Evolutionary conservation across 2,329 filamentous ascomycete species (phyloP).

Genomic region (Leptographium galeiforme): DNA sequence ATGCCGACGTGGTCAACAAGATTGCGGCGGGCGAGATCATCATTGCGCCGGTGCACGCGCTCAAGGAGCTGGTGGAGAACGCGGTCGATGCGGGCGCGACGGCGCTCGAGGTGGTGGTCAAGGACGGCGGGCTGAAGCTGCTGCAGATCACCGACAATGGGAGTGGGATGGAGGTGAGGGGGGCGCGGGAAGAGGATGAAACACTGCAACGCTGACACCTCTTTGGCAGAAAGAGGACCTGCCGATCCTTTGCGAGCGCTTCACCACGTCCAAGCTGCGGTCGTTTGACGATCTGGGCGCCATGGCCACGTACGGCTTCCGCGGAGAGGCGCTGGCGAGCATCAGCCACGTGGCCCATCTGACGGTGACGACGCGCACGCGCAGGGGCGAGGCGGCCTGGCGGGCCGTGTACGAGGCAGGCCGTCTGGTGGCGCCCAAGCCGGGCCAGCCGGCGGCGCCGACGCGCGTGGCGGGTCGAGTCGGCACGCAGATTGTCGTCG

Average conservation of each 20-base stretch:
- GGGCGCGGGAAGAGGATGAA: too few species aligned
- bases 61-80: constrained; percentile 96
- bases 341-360: constrained; percentile 98
- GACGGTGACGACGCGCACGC: constrained; percentile 86
- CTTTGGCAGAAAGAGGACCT: constrained; percentile 70
- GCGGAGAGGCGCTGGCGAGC: constrained; percentile 88
- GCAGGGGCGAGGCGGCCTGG: constrained; percentile 79
- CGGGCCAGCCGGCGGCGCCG: constrained; percentile 74
- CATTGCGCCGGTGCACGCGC: constrained; percentile 84
- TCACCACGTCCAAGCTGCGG: constrained; percentile 92
- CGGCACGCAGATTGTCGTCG: constrained; percentile 90
- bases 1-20: constrained; percentile 92
- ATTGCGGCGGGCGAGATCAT: constrained; percentile 98
- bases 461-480: constrained; percentile 76
- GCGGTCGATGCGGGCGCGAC: constrained; percentile 95
- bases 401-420: constrained; percentile 78
- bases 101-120: constrained; percentile 76
- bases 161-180: constrained; percentile 70
- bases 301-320: constrained; percentile 94
- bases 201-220: neutral
- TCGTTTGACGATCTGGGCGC: constrained; percentile 81
- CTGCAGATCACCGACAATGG: constrained; percentile 97
- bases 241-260: constrained; percentile 83
- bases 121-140: constrained; percentile 88
- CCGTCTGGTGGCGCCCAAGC: constrained; percentile 68